phyloP scores from a whole-genome alignment of 2,329 filamentous ascomycete species.

The Fusarium poae region DNA sequence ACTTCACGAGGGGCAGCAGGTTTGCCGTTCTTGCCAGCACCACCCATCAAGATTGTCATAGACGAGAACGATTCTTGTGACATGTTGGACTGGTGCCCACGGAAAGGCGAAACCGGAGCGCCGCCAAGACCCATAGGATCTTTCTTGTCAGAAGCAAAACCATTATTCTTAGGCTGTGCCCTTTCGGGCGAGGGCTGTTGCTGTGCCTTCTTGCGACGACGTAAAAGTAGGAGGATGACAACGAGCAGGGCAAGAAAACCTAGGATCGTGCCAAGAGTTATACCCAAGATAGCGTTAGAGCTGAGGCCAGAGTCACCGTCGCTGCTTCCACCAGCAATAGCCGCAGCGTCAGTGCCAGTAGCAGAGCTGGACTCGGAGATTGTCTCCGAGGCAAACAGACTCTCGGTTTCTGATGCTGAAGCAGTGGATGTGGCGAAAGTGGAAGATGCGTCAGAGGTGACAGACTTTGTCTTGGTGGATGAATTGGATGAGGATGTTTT shows the following conservation, averaged over 20 bases:
- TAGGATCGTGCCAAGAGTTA: slow-evolving; percentile 84
- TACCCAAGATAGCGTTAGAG: slow-evolving; percentile 76
- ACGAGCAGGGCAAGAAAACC: slow-evolving; percentile 79
- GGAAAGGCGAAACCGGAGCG: slow-evolving; percentile 59
- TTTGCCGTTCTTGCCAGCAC: slow-evolving; percentile 59
- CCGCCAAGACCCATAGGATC: slow-evolving; percentile 63
- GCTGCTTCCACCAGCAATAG: slow-evolving; percentile 46
- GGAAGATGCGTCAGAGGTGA: slow-evolving; percentile 41
- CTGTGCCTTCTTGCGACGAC: slow-evolving; percentile 62
- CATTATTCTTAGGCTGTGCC: slow-evolving; percentile 59
- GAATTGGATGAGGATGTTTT: slow-evolving; percentile 42
- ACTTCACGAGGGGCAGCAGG: slow-evolving; percentile 61
- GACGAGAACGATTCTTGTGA: slow-evolving; percentile 72
- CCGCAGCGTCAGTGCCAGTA: slow-evolving; percentile 44
- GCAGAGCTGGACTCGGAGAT: slow-evolving; percentile 45
- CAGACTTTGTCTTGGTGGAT: slow-evolving; percentile 48
- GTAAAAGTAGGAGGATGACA: slow-evolving; percentile 73
- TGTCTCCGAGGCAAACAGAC: slow-evolving; percentile 44
- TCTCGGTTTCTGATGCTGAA: slow-evolving; percentile 36
- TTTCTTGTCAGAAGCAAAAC: slow-evolving; percentile 68
- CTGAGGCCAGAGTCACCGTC: slow-evolving; percentile 52
- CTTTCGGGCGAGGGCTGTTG: slow-evolving; percentile 54
- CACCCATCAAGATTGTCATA: slow-evolving; percentile 75
- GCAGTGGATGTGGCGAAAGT: slow-evolving; percentile 46
- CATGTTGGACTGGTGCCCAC: slow-evolving; percentile 64